These are phyloP conservation scores for Eucalyptus polyanthemos DNA, from an alignment of 345 rosid species.

Conservation along the genomic window DNA sequence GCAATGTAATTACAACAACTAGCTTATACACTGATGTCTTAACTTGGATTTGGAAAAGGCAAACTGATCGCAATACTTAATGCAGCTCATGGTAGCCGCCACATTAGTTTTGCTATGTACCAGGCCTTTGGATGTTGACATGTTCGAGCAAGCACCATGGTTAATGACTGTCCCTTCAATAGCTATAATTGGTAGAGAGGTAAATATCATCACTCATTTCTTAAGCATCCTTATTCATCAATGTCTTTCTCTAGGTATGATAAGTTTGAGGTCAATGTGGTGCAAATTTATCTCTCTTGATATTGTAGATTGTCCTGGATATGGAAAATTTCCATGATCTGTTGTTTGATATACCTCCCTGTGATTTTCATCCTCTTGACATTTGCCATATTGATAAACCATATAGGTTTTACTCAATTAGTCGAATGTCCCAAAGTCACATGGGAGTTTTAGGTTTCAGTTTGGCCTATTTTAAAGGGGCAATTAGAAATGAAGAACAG, in stretches of 20 bases:
- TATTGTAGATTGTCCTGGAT: not conserved
- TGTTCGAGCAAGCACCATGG: slow-evolving; percentile 67
- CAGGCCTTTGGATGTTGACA: slow-evolving; percentile 44
- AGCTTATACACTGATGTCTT: not conserved
- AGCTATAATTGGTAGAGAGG: slow-evolving; percentile 97
- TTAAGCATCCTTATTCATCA: not conserved
- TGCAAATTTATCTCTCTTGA: not conserved
- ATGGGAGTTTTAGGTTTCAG: not conserved
- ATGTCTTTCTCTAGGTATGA: not conserved
- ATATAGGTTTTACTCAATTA: not conserved
- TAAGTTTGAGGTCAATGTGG: not conserved
- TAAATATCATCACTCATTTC: slow-evolving; percentile 1
- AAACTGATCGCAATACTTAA: not conserved
- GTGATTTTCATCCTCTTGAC: not conserved
- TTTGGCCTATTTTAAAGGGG: not conserved
- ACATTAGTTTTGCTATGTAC: slow-evolving; percentile 82
- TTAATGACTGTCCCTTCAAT: slow-evolving; percentile 75
- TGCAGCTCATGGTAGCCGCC: slow-evolving; percentile 98
- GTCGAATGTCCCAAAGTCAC: not conserved
- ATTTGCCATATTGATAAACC: not conserved
- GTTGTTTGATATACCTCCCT: not conserved
- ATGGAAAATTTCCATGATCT: not conserved
- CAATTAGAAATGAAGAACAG: not conserved
- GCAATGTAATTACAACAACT: not conserved
- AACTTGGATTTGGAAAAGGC: not conserved